Conservation (phyloP, 495 filamentous ascomycete genomes). For the Penicillium cosmopolitanum region DNA sequence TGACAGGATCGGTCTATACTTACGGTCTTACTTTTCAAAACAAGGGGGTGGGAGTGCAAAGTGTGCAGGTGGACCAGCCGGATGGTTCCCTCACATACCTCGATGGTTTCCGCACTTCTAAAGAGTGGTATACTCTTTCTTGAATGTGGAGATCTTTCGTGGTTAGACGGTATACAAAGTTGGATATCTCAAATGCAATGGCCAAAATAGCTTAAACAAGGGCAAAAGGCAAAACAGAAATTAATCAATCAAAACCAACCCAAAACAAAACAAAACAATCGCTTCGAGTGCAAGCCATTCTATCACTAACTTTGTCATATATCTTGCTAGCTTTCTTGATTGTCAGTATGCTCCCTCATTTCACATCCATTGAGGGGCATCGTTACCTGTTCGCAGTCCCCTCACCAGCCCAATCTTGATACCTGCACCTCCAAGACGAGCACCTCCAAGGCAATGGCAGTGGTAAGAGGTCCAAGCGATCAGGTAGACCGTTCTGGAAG, state of each 20-base stretch:
- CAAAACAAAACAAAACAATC: background rate
- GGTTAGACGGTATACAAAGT: background rate
- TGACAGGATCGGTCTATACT: background rate
- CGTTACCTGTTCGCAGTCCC: background rate
- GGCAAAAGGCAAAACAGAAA: constrained; percentile 3
- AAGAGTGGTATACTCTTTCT: background rate
- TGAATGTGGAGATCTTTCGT: background rate
- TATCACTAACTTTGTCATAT: background rate
- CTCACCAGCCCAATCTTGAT: background rate
- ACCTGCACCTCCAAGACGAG: background rate
- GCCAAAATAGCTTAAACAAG: background rate
- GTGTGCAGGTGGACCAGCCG: background rate
- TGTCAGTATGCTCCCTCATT: background rate
- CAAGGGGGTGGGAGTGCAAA: background rate
- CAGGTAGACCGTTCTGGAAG: background rate
- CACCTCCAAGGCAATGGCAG: background rate
- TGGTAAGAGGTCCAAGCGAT: background rate
- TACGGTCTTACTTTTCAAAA: background rate
- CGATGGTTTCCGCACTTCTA: background rate
- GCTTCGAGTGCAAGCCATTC: background rate
- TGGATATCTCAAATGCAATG: constrained; percentile 4
- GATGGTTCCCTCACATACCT: background rate
- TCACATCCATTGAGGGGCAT: background rate
- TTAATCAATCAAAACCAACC: background rate
- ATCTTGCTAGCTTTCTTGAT: background rate